Conservation (phyloP, 2,329 filamentous ascomycete species). For the Ascochyta fabae region DNA sequence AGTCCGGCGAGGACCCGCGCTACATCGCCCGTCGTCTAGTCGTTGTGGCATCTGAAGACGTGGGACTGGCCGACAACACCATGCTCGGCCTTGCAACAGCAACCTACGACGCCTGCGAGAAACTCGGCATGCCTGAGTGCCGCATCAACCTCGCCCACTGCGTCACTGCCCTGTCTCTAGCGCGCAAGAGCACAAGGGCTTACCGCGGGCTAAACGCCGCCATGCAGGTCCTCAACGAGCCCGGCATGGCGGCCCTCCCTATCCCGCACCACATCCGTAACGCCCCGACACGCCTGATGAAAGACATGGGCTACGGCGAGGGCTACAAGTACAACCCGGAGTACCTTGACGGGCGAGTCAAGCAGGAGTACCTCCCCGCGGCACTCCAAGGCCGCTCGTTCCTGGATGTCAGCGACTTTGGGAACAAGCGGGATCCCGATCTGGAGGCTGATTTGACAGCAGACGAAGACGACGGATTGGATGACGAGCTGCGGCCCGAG, state of each 20-base stretch:
- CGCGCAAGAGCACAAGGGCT: constrained; percentile 84
- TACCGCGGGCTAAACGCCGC: constrained; percentile 85
- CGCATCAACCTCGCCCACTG: constrained; percentile 90
- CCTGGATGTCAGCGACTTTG: constrained; percentile 80
- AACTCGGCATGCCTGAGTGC: constrained; percentile 94
- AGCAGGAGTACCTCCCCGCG: constrained; percentile 89
- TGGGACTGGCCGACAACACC: constrained; percentile 86
- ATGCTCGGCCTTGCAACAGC: constrained; percentile 85
- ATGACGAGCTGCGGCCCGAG: constrained; percentile 36
- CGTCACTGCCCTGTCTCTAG: constrained; percentile 77
- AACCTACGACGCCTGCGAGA: constrained; percentile 85
- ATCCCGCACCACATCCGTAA: constrained; percentile 90
- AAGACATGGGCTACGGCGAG: constrained; percentile 85
- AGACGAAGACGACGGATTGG: constrained; percentile 22
- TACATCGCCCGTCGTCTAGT: constrained; percentile 93
- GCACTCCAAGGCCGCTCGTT: constrained; percentile 74
- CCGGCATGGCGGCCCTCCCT: constrained; percentile 79
- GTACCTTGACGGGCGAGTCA: constrained; percentile 79
- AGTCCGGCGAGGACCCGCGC: constrained; percentile 90
- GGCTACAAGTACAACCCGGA: constrained; percentile 98
- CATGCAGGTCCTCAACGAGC: constrained; percentile 78
- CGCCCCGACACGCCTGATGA: constrained; percentile 90
- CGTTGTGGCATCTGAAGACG: constrained; percentile 92
- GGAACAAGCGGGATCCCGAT: constrained; percentile 71
- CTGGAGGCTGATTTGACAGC: constrained; percentile 23